Evolutionary conservation across 345 rosid genomes (phyloP).

Genomic region (Camelina neglecta): DNA sequence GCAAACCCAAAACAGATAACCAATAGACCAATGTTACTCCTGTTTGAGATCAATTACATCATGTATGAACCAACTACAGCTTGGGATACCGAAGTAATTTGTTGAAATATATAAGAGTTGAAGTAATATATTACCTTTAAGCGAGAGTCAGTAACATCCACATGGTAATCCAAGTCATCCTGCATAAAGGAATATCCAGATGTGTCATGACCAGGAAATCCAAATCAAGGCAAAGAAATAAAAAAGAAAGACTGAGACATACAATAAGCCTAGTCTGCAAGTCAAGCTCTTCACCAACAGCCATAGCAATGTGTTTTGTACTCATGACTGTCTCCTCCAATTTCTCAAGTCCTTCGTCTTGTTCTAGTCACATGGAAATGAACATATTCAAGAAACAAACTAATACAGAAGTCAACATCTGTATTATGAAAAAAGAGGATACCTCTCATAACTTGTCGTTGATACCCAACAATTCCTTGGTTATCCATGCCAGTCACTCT

Average conservation of each 20-base stretch:
- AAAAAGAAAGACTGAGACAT: slow-evolving; percentile 36
- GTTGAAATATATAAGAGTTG: slow-evolving; percentile 9
- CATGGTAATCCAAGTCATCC: slow-evolving; percentile 93
- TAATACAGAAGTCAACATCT: not conserved
- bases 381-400: not conserved
- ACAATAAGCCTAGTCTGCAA: slow-evolving; percentile 89
- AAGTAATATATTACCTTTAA: slow-evolving; percentile 59
- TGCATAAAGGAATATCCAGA: slow-evolving; percentile 42
- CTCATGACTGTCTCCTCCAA: slow-evolving; percentile 86
- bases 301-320: slow-evolving; percentile 88
- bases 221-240: slow-evolving; percentile 22
- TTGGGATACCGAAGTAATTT: not conserved
- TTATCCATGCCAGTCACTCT: slow-evolving; percentile 76
- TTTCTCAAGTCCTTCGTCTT: slow-evolving; percentile 97
- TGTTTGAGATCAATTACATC: not conserved
- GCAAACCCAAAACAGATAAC: slow-evolving; percentile 15
- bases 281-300: slow-evolving; percentile 88
- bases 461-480: slow-evolving; percentile 85
- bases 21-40: too few relatives aligned
- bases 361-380: slow-evolving; percentile 60
- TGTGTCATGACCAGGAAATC: slow-evolving; percentile 14
- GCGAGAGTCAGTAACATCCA: slow-evolving; percentile 91
- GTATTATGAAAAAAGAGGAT: slow-evolving; percentile 30
- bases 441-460: slow-evolving; percentile 93
- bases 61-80: slow-evolving; percentile 9